Base-by-base conservation (phyloP, 176 grass and related monocot genomes). In the Tuctoria greenei region DNA sequence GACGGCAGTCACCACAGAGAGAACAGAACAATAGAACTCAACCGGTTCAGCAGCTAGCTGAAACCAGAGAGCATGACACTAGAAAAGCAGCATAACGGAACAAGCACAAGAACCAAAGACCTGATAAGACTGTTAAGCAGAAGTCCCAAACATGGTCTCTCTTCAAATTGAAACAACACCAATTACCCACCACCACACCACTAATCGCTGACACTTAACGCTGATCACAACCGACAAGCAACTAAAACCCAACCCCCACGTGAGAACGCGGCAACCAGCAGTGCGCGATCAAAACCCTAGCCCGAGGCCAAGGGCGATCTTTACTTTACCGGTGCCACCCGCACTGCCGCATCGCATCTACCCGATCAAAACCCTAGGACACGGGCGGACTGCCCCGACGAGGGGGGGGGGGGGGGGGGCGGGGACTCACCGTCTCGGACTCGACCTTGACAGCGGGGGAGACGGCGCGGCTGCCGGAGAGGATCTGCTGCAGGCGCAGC, bases 401-500 rank as follows among this genome's bases (percentile, higher is more conserved):
- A 16, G n/a, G 44, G 17, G 8, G 18, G 16, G 37, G 20, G 25
- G 15, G 36, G 44, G 17, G 8, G 18, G 16, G 37, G 20, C 20
- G 15, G 36, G 16, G 60, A 72, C 91, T 92, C 81, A 99, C 95
- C 67, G 91, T 77, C 70, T 95, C 95, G 20, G 89, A 81, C 76
- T 99, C 95, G 77, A 95, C 82, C 83, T 90, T 99, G 46, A 95
- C 90, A 44, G 89, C 79, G 54, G 95, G 95, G 17, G 89, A 82
- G 60, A 86, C 72, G 25, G 87, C 72, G 61, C 87, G 86, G 71
- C 91, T 90, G 10, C 91, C 91, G 9, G 91, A 86, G 38, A 99
- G 78, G 81, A 99, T 89, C 83, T 95, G 95, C 80, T 99, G 95
- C 81, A 95, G 89, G 46, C 95, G 91, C 75, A 95, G 79, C 34